Base-by-base conservation (phyloP, 495 filamentous ascomycete genomes). In the Niebla homalea region DNA sequence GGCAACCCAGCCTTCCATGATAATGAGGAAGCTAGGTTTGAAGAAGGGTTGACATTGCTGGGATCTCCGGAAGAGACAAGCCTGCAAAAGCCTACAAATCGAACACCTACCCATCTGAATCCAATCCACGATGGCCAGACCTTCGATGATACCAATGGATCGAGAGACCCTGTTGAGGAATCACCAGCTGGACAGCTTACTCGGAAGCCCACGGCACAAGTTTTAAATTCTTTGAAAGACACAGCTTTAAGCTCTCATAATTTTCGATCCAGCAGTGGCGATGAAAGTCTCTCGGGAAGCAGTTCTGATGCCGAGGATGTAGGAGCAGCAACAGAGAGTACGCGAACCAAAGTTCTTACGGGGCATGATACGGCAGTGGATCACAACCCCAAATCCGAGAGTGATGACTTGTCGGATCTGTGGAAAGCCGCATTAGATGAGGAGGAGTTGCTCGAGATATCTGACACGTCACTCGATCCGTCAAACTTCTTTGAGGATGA, bases 361-460 rank as follows among this genome's bases (percentile, higher is more conserved):
- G 53, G 62, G 39, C 49, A 50, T 7, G 35, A 47, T 1, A 52
- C 59, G 19, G 43, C 57, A 32, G 8, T 32, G 29, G 29, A 32
- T 32, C 29, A 32, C 8, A 32, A 32, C 8, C 7, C 5, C 29
- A 58, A 64, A 39, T 59, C 63, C 1, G 50, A 63, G 4, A 74
- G 80, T 37, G 71, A 74, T 25, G 83, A 92, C 56, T 64, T 92
- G 6, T 82, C 84, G 42, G 84, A 83, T 2, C 78, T 81, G 54
- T 96, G 92, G 92, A 71, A 87, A 57, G 85, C 81, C 39, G 84
- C 85, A 51, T 71, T 96, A 56, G 84, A 67, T 29, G 83, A 79
- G 37, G 89, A 92, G 56, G 86, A 90, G 48, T 70, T 87, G 19
- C 65, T 89, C 38, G 75, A 83, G 43, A 84, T 84, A 41, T 75